Evolutionary conservation across 2,329 filamentous ascomycete species (phyloP).

Genomic region (Apiospora hydei): DNA sequence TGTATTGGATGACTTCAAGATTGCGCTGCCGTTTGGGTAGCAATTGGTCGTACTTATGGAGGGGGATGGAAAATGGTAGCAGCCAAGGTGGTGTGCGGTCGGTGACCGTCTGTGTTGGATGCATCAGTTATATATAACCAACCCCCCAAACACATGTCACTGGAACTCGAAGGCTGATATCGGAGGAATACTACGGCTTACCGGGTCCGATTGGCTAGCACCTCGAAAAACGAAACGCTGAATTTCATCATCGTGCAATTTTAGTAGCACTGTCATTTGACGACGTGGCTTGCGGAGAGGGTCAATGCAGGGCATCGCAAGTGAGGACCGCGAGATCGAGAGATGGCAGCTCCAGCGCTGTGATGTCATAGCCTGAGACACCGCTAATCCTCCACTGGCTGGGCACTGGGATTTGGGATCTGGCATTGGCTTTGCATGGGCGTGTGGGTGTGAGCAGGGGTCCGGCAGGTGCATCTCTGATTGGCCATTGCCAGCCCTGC

Average conservation of each 20-base stretch:
- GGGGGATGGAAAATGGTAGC: neutral
- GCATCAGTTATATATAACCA: neutral
- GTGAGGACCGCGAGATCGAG: constrained; percentile 7
- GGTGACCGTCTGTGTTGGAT: neutral
- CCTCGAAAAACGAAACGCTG: neutral
- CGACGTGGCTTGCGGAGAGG: constrained; percentile 16
- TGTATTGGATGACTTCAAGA: neutral
- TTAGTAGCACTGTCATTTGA: neutral
- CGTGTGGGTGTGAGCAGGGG: neutral
- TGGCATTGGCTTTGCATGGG: neutral
- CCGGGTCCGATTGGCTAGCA: neutral
- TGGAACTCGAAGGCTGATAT: constrained; percentile 5
- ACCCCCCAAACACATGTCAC: neutral
- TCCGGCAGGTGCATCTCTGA: neutral
- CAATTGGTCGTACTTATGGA: neutral
- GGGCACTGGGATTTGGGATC: neutral
- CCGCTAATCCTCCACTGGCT: neutral
- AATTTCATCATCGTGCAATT: constrained; percentile 19
- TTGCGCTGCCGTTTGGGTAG: neutral
- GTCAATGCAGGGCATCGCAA: neutral
- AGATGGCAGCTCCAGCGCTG: neutral
- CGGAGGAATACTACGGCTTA: neutral
- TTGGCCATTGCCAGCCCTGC: neutral
- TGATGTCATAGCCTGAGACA: constrained; percentile 19
- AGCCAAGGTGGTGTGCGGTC: neutral